Evolutionary conservation across 305 asterid genomes (phyloP).

Genomic region (Fraxinus greggii): DNA sequence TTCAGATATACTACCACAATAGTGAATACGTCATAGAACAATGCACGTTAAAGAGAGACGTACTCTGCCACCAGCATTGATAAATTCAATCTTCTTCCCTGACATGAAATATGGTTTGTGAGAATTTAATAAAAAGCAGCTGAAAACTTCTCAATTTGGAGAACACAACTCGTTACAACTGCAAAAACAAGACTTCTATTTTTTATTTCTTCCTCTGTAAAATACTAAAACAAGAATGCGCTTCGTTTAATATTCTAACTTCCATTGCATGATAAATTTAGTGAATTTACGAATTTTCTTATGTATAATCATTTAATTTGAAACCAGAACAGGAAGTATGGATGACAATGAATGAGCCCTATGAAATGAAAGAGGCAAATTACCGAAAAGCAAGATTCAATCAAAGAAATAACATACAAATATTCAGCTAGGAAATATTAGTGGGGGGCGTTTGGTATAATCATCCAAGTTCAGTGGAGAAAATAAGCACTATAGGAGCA

Average conservation of each 20-base stretch:
- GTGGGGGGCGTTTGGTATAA: neutral
- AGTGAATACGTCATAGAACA: neutral
- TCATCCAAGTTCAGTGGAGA: constrained; percentile 12
- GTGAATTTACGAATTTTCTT: neutral
- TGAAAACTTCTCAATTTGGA: neutral
- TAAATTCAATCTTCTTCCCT: constrained; percentile 87
- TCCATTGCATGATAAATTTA: neutral
- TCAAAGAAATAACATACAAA: constrained; percentile 16
- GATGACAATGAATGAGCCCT: neutral
- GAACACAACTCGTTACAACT: constrained; percentile 1
- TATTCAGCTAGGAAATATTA: constrained; percentile 5
- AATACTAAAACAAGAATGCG: neutral
- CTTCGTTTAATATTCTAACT: neutral
- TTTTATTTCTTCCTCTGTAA: constrained; percentile 20
- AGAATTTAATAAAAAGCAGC: constrained; percentile 6
- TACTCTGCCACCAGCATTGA: constrained; percentile 93
- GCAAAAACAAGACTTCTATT: constrained; percentile 11
- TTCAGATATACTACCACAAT: constrained; percentile 4
- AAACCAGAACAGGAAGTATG: neutral
- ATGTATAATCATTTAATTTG: neutral
- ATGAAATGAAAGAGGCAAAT: constrained; percentile 4
- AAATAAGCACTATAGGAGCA: constrained; percentile 8
- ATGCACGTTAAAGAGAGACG: constrained; percentile 26
- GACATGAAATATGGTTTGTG: constrained; percentile 28
- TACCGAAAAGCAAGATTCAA: neutral